phyloP scores from a whole-genome alignment of 352 stramenopile genomes.

The Globisporangium okanoganense region DNA sequence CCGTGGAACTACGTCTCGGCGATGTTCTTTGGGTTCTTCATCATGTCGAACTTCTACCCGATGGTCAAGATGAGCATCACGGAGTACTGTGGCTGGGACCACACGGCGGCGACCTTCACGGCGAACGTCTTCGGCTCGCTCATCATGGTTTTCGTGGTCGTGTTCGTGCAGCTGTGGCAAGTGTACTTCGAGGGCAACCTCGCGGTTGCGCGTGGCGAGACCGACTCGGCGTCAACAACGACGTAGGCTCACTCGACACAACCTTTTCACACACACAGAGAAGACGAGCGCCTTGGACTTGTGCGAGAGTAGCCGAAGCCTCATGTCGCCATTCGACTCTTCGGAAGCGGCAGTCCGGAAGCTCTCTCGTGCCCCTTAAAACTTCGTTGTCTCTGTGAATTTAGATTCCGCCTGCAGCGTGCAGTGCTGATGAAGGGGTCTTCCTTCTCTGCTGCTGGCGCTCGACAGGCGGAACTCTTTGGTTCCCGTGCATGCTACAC shows the following conservation, averaged over 20 bases:
- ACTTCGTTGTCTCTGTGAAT: background rate
- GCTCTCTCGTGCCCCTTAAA: background rate
- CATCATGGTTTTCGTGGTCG: conserved; percentile 77
- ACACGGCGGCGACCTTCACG: conserved; percentile 79
- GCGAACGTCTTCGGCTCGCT: conserved; percentile 84
- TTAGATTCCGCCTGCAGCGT: background rate
- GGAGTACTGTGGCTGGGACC: conserved; percentile 87
- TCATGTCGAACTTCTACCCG: conserved; percentile 84
- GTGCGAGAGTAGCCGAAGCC: background rate
- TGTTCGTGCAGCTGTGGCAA: conserved; percentile 89
- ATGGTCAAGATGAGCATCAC: conserved; percentile 92
- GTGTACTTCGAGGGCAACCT: conserved; percentile 80
- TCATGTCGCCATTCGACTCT: background rate
- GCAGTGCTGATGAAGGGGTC: background rate
- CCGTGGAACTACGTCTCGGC: conserved; percentile 88
- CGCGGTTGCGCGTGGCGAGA: conserved; percentile 44
- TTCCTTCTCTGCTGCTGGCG: background rate
- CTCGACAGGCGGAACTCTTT: background rate
- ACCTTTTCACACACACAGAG: conserved; percentile 1
- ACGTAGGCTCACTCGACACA: conserved; percentile 8
- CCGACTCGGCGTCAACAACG: background rate
- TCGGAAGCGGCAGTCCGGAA: background rate
- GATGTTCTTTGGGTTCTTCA: conserved; percentile 87
- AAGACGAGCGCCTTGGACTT: background rate
- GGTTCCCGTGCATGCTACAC: conserved; percentile 8